Conservation (phyloP, 192 early-diverging fungal genomes). For the Coemansia sp. region DNA sequence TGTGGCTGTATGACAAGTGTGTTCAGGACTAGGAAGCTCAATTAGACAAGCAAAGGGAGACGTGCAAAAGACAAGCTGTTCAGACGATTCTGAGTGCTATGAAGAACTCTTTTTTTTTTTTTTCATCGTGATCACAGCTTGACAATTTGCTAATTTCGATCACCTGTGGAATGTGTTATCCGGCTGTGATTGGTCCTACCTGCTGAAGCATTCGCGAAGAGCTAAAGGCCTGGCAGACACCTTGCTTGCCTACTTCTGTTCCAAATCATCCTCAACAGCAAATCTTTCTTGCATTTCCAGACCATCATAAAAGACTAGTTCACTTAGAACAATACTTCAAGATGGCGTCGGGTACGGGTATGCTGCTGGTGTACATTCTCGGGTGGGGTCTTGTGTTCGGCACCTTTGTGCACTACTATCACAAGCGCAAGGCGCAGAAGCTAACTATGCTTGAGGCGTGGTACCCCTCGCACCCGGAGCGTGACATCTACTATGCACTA, state of each 20-base stretch:
- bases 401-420: constrained; percentile 57
- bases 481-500: constrained; percentile 66
- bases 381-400: constrained; percentile 57
- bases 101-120: background rate
- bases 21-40: background rate
- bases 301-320: background rate
- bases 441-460: constrained; percentile 61
- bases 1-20: background rate
- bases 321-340: constrained; percentile 6
- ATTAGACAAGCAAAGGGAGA: background rate
- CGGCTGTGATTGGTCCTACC: background rate
- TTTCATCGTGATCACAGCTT: background rate
- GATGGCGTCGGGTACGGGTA: constrained; percentile 53
- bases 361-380: constrained; percentile 54
- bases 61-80: background rate
- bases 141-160: background rate
- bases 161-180: background rate
- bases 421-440: constrained; percentile 52
- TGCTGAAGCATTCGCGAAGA: background rate
- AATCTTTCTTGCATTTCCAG: background rate
- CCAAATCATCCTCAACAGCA: background rate
- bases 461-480: constrained; percentile 64
- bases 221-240: background rate
- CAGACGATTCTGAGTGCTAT: background rate
- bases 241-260: background rate